These are phyloP conservation scores for Globisporangium orthogonon DNA, from an alignment of 352 stramenopile genomes.

Conservation along the genomic window DNA sequence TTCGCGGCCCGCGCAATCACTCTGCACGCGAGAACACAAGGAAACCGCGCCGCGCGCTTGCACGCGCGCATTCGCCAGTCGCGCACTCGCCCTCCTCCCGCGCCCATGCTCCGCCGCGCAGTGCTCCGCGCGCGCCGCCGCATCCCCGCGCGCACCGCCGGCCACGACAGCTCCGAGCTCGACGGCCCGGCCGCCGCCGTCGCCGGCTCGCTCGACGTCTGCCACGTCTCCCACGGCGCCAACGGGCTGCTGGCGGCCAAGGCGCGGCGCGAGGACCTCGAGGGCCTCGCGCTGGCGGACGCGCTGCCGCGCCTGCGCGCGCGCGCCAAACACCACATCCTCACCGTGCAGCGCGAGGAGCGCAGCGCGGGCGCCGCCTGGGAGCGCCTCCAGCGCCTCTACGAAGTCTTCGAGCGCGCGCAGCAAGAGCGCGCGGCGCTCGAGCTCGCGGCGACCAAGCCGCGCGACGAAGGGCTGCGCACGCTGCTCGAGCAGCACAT, in stretches of 20 bases:
- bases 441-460: constrained; percentile 10
- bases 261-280: constrained; percentile 11
- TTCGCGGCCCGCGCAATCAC: neutral
- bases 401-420: constrained; percentile 47
- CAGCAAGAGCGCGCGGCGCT: constrained; percentile 22
- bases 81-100: too few species aligned
- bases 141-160: constrained; percentile 46
- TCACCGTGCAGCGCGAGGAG: constrained; percentile 35
- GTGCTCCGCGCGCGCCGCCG: constrained; percentile 49
- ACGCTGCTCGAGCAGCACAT: constrained; percentile 34
- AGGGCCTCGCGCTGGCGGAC: constrained; percentile 8
- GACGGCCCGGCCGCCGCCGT: constrained; percentile 18
- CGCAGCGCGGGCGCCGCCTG: constrained; percentile 45
- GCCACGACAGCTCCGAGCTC: constrained; percentile 41
- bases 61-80: too few species aligned
- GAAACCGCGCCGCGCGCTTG: too few species aligned
- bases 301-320: constrained; percentile 6
- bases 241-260: constrained; percentile 19
- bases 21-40: neutral
- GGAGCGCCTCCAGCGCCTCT: constrained; percentile 48
- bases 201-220: constrained; percentile 28
- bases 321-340: constrained; percentile 19
- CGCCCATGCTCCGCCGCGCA: constrained; percentile 50
- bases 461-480: constrained; percentile 38
- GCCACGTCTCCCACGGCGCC: constrained; percentile 28